Conservation (phyloP, 2,329 filamentous ascomycete genomes). For the Beauveria brongniartii region DNA sequence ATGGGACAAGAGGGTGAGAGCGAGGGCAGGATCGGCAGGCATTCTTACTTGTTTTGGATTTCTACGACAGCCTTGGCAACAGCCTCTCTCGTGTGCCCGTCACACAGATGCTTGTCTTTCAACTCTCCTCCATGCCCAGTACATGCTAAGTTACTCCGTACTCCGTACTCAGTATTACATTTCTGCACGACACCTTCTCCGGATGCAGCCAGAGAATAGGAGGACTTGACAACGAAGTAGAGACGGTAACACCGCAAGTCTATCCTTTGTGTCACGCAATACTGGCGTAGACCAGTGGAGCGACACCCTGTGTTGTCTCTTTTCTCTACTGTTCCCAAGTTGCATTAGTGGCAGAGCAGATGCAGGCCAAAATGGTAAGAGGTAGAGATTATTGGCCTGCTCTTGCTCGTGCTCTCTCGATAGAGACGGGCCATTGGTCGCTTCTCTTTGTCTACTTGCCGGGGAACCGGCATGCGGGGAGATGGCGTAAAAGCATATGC, state of each 20-base stretch:
- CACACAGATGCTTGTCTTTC: background rate
- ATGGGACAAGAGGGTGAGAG: background rate
- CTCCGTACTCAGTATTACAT: background rate
- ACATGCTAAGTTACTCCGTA: too few relatives aligned
- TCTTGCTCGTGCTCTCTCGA: background rate
- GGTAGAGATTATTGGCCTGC: background rate
- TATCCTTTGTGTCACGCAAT: background rate
- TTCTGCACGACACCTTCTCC: background rate
- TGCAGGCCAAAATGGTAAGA: background rate
- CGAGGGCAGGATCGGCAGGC: background rate
- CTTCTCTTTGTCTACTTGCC: background rate
- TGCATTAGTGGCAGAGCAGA: background rate
- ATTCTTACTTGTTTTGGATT: background rate
- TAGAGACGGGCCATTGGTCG: background rate
- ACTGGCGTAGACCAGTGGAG: background rate
- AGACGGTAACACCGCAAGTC: background rate
- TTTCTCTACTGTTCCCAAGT: background rate
- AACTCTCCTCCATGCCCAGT: background rate
- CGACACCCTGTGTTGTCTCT: background rate
- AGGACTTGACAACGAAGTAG: background rate
- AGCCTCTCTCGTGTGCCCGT: background rate
- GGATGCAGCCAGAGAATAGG: background rate
- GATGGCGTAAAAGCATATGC: slow-evolving; percentile 1
- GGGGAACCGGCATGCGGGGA: slow-evolving; percentile 2
- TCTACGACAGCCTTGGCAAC: background rate